Evolutionary conservation across 345 rosid species (phyloP), one percentile per base, ranked within the genome.

Genomic region (Euclidium syriacum): DNA sequence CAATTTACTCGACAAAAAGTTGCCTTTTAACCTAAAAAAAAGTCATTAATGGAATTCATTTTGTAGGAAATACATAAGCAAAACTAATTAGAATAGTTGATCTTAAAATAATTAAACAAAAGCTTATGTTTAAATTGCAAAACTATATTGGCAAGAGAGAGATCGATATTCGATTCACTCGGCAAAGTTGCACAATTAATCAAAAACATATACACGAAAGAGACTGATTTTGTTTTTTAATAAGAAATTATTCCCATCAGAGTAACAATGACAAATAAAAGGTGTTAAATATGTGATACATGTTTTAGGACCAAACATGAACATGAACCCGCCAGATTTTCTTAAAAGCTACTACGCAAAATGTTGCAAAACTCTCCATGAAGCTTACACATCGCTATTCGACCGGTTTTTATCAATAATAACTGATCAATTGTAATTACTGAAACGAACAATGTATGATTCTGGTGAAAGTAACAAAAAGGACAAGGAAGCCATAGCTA

Each of bases 271-370:
- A 70, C 74, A 70, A 27, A 27, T 71, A 71, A 91, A 94, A 84
- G 90, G 91, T 10, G 75, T 94, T 70, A 74, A 90, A 42, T 92
- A 94, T 67, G 85, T 90, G 58, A 84, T 94, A 76, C 97, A 94
- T 79, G 95, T 94, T 67, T 88, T 94, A 78, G 97, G 99, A 46
- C 99, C 99, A 32, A 90, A 94, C 70, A 90, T 90, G 99, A 94
- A 94, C 65, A 91, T 88, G 17, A 74, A 74, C 33, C 80, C 95
- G 68, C 97, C 99, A 33, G 76, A 94, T 66, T 83, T 73, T 57
- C 87, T 94, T 16, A 65, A 75, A 18, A 63, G 70, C 18, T 88
- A 94, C 81, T 94, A 94, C 67, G 41, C 40, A 58, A 82, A 76
- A 43, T 97, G 96, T 61, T 84, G 95, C 79, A 70, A 79, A 69